phyloP scores from a whole-genome alignment of 805 yeast species.

The Candida sakaeoensis region DNA sequence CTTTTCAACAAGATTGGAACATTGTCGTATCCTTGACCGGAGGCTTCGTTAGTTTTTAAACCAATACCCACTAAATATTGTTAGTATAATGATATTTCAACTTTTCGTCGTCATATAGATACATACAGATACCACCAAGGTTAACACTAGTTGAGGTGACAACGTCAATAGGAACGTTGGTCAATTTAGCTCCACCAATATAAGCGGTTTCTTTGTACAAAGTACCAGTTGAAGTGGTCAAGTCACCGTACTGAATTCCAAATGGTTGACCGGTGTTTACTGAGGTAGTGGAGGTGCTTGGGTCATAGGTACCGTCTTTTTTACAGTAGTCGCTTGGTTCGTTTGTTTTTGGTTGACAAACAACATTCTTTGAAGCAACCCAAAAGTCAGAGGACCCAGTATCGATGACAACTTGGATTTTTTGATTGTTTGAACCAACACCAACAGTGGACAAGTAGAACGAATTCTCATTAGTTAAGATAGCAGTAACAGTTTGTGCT shows the following conservation, averaged over 20 bases:
- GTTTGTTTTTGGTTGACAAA: conserved; percentile 5
- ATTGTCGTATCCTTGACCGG: conserved; percentile 19
- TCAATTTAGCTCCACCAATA: conserved; percentile 3
- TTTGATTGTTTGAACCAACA: conserved; percentile 27
- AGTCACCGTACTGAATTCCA: conserved; percentile 39
- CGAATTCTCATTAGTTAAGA: conserved; percentile 6
- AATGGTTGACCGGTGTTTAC: background rate
- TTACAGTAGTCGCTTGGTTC: conserved; percentile 20
- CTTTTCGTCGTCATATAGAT: too few species aligned
- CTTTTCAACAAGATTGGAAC: conserved; percentile 26
- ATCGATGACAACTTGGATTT: conserved; percentile 30
- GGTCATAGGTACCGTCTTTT: conserved; percentile 35
- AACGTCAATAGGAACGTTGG: conserved; percentile 16
- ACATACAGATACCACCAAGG: conserved; percentile 5
- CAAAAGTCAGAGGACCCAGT: conserved; percentile 43
- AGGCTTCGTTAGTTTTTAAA: conserved; percentile 5
- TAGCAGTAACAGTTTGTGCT: conserved; percentile 4
- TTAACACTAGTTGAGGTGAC: conserved; percentile 11
- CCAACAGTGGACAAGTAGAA: conserved; percentile 15
- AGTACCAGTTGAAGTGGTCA: conserved; percentile 36
- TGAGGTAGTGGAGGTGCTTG: conserved; percentile 24
- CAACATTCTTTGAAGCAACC: conserved; percentile 20
- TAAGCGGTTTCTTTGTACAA: conserved; percentile 40
- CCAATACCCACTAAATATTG: conserved; percentile 5
- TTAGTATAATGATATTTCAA: too few species aligned